A percentile compares a stretch with the other conserved stretches of the same genome.
Evolutionary conservation across 495 filamentous ascomycete genomes (phyloP).

Genomic region (Apodospora peruviana): DNA sequence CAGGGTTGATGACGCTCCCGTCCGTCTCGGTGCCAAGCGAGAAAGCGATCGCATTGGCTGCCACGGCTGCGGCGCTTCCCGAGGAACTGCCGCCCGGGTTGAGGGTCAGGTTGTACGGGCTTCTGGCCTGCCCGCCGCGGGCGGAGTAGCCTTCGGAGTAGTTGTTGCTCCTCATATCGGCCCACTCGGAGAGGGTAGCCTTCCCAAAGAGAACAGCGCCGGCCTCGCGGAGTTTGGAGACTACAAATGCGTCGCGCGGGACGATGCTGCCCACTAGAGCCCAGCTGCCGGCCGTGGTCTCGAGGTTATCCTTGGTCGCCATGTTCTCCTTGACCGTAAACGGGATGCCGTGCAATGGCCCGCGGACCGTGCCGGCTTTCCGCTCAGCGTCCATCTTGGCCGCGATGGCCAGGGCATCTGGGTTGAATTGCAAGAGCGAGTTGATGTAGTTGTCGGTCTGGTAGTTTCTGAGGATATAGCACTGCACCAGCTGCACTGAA

Average conservation of each 20-base stretch:
- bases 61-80: conserved; percentile 57
- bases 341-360: conserved; percentile 66
- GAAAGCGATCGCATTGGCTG: conserved; percentile 56
- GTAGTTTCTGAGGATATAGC: conserved; percentile 49
- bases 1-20: conserved; percentile 67
- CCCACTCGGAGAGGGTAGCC: conserved; percentile 68
- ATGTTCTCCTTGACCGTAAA: conserved; percentile 62
- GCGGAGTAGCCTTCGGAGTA: conserved; percentile 66
- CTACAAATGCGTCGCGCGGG: conserved; percentile 60
- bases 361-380: conserved; percentile 44
- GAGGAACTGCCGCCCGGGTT: conserved; percentile 64
- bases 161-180: conserved; percentile 62
- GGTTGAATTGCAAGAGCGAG: conserved; percentile 51
- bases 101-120: conserved; percentile 62
- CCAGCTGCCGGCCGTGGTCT: conserved; percentile 42
- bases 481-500: conserved; percentile 39
- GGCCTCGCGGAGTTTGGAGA: conserved; percentile 53
- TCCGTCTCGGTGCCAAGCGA: conserved; percentile 71
- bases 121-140: conserved; percentile 60
- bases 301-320: conserved; percentile 34
- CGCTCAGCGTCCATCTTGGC: conserved; percentile 54
- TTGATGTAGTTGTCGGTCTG: conserved; percentile 56
- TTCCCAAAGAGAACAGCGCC: conserved; percentile 67
- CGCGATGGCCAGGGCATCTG: conserved; percentile 52
- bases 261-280: conserved; percentile 59